Base-by-base conservation (phyloP, 495 filamentous ascomycete genomes). In the Tetracladium setigerum region DNA sequence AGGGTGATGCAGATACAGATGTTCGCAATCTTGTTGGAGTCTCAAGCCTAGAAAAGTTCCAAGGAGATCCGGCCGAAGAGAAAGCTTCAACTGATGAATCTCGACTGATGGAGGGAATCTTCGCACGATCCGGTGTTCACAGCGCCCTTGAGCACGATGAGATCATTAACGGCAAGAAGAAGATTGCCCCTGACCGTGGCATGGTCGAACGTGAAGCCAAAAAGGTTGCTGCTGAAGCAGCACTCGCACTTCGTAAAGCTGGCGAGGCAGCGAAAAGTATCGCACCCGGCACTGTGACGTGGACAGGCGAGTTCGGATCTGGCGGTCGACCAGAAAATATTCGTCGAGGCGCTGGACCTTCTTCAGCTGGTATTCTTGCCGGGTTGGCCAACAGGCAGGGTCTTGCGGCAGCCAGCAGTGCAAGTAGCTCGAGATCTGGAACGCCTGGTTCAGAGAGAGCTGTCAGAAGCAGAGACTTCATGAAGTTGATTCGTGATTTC, bases 61-160 rank as follows among this genome's bases (percentile, higher is more conserved):
- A 41, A 12, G 53, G 48, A 13, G 45, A 57, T 41, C 47, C 43
- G 12, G 31, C 18, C 14, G 58, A 56, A 39, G 58, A 55, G n/a
- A 57, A 61, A 16, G 48, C 52, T 2, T 4, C 52, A 2, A 50
- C 51, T 3, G 52, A 58, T 16, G 57, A 57, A 34, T 16, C 52
- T 30, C 30, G 58, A 45, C 52, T 61, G 8, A 53, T 61, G 54
- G 81, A 91, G 49, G 81, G 83, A 45, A 84, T 98, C 46, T 95
- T 98, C 55, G 79, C 89, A 11, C 76, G 79, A 5, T 83, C 87
- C 1, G 88, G 84, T 2, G 84, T 98, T 0, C 86, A 92, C 52
- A 84, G 83, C 22, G 84, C 87, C 0, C 71, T 95, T 2, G 85
- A 95, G 49, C 91, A 98, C 56, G 92, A 97, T 50, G 76, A 85